A percentile compares a stretch with the other conserved stretches of the same genome.
These are phyloP conservation scores for Neofusicoccum parvum DNA, from an alignment of 2,329 filamentous ascomycete genomes.

Conservation along the genomic window DNA sequence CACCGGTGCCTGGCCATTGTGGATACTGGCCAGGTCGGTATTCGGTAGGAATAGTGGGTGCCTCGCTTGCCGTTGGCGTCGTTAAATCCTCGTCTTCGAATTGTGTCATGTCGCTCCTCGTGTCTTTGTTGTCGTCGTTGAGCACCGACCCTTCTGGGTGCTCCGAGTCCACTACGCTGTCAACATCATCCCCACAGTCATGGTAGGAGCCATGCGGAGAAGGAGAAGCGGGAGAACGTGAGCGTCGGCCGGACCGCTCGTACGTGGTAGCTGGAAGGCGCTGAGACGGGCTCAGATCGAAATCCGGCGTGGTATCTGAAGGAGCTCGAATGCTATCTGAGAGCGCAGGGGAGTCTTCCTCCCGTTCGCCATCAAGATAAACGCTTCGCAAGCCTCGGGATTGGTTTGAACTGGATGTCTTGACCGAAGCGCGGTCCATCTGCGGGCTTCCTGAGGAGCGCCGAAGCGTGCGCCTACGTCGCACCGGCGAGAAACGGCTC, in stretches of 20 bases:
- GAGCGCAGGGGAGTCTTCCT: background rate
- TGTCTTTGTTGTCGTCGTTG: constrained; percentile 1
- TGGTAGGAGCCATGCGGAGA: background rate
- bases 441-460: constrained; percentile 2
- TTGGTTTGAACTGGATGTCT: constrained; percentile 2
- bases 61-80: constrained; percentile 8
- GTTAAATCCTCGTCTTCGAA: background rate
- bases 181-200: background rate
- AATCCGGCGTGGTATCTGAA: background rate
- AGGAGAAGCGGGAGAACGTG: background rate
- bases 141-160: background rate
- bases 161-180: background rate
- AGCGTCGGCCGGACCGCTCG: no score
- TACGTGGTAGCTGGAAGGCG: background rate
- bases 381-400: constrained; percentile 6
- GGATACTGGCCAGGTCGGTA: constrained; percentile 18
- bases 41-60: constrained; percentile 7
- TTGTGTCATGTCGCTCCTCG: background rate
- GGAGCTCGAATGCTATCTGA: background rate
- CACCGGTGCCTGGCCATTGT: constrained; percentile 4
- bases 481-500: background rate
- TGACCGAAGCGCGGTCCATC: background rate
- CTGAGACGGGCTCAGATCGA: background rate
- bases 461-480: constrained; percentile 3
- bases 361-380: constrained; percentile 4